Evolutionary conservation across 2,329 filamentous ascomycete species (phyloP).

Genomic region (Arthrobotrys sphaeroides): DNA sequence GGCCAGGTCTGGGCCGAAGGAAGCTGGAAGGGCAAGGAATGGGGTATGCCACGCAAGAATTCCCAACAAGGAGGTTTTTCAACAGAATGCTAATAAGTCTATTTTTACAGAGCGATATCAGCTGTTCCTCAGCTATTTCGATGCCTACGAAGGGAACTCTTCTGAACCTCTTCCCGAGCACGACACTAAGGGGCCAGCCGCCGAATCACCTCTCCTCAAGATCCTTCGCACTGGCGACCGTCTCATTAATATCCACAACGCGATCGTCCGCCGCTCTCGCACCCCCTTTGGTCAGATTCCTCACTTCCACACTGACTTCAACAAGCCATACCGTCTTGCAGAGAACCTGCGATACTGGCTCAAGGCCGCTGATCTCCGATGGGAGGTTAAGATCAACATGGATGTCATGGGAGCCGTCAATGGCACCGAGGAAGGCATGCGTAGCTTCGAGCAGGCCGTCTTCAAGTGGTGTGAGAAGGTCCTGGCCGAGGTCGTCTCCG

Average conservation of each 20-base stretch:
- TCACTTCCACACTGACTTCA: conserved; percentile 87
- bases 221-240: conserved; percentile 80
- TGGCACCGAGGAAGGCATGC: conserved; percentile 75
- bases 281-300: conserved; percentile 90
- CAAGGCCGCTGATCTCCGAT: conserved; percentile 93
- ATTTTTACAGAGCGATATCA: conserved; percentile 57
- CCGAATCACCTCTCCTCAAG: conserved; percentile 77
- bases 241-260: conserved; percentile 88
- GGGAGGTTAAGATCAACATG: conserved; percentile 83
- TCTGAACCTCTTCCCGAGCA: conserved; percentile 47
- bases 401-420: conserved; percentile 89
- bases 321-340: conserved; percentile 90
- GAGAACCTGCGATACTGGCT: conserved; percentile 96
- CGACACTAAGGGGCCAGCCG: conserved; percentile 59
- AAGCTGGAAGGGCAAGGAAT: conserved; percentile 78
- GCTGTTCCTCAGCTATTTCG: conserved; percentile 58
- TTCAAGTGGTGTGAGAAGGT: conserved; percentile 84
- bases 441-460: conserved; percentile 82
- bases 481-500: conserved; percentile 80
- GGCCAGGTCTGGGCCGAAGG: conserved; percentile 81
- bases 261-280: conserved; percentile 82
- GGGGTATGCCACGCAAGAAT: conserved; percentile 62
- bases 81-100: conserved; percentile 39
- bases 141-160: conserved; percentile 53
- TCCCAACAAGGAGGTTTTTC: conserved; percentile 56